Base-by-base conservation (phyloP, 345 rosid species). In the Eucalyptus fibrosa region DNA sequence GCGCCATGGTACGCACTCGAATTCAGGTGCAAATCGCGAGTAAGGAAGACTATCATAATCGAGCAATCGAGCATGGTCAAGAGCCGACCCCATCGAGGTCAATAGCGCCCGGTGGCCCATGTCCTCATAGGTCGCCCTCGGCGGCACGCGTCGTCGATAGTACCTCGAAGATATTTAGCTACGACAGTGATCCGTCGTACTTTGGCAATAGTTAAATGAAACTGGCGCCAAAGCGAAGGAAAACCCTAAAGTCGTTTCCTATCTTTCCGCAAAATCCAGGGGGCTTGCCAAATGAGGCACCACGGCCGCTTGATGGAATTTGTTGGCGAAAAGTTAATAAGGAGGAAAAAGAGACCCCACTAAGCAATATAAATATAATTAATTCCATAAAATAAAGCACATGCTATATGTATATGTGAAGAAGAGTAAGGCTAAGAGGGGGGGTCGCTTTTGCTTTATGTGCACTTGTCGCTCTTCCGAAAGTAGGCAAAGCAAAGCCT, bases 61-160 rank as follows among this genome's bases (percentile, higher is more conserved):
- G 26, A 72, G 45, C 45, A 37, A 72, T 72, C 45, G 0, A 1
- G 7, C 8, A 6, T 6, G 45, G 28, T 72, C 28, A 23, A 37
- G 26, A 37, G 82, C 82, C 44, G 44, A 34, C 26, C 12, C 26
- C 82, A 72, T 34, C 23, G 42, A 32, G 44, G 44, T 6, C 80
- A 4, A 67, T 32, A 17, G 23, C 12, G 24, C 12, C 12, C 24
- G 7, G 6, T 0, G 3, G 83, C 83, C 24, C 9, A 7, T 37
- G 83, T 72, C 83, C 83, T 21, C 24, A 37, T 6, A 6, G 2
- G 26, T 37, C 28, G 3, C 24, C 83, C 16, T 77, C 1, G 45
- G 7, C 28, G 1, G 77, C 77, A 8, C 9, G 1, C 3, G 0
- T 34, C 26, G 0, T 10, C 44, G 23, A 34, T 77, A 21, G 83